A percentile compares a stretch with the other conserved stretches of the same genome.
Conservation (phyloP, 2,329 filamentous ascomycete species). For the Nothopassalora personata region DNA sequence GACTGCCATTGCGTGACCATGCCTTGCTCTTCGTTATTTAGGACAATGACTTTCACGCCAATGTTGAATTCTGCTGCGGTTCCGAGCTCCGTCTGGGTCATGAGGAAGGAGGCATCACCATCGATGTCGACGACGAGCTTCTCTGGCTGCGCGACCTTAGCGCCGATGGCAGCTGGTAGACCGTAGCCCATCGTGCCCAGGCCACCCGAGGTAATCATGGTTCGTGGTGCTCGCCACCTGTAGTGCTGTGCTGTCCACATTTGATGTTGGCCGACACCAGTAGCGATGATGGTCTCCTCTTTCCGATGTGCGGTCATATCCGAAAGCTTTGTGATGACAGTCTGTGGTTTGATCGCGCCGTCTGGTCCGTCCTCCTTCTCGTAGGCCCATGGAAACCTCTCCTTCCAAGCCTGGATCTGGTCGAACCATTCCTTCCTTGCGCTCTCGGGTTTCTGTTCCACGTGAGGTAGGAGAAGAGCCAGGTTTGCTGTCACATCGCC, state of each 20-base stretch:
- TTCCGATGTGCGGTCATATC: slow-evolving; percentile 75
- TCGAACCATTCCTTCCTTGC: slow-evolving; percentile 80
- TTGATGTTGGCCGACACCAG: slow-evolving; percentile 95
- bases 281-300: slow-evolving; percentile 79
- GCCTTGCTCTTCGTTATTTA: slow-evolving; percentile 97
- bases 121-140: slow-evolving; percentile 92
- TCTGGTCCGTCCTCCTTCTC: slow-evolving; percentile 65
- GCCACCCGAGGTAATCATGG: slow-evolving; percentile 94
- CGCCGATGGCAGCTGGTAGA: slow-evolving; percentile 88
- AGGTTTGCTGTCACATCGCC: slow-evolving; percentile 84
- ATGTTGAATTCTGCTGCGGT: slow-evolving; percentile 95
- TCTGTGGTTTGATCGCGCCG: slow-evolving; percentile 89
- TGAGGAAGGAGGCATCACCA: slow-evolving; percentile 97
- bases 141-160: slow-evolving; percentile 78
- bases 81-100: slow-evolving; percentile 93
- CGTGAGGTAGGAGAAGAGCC: slow-evolving; percentile 63
- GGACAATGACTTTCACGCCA: slow-evolving; percentile 84
- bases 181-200: slow-evolving; percentile 95
- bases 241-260: slow-evolving; percentile 99
- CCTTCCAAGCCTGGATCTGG: slow-evolving; percentile 87
- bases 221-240: slow-evolving; percentile 84
- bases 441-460: slow-evolving; percentile 56
- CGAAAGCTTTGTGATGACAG: slow-evolving; percentile 84
- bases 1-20: slow-evolving; percentile 99
- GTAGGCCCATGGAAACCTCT: slow-evolving; percentile 81